These are phyloP conservation scores for Naegleria fowleri DNA, from an alignment of 208 protist species.

Conservation along the genomic window DNA sequence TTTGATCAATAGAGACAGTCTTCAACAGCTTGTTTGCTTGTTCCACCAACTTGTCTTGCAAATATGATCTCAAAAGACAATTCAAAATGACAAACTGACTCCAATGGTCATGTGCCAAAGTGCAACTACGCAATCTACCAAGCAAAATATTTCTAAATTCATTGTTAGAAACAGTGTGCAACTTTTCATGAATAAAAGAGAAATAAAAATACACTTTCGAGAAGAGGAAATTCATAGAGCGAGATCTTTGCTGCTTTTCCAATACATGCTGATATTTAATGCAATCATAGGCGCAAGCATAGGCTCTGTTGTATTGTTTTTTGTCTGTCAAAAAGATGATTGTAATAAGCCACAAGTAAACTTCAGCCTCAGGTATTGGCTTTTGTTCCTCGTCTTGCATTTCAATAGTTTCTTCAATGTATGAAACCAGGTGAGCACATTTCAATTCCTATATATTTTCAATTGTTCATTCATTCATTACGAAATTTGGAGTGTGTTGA, in stretches of 20 bases:
- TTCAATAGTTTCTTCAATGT: background rate
- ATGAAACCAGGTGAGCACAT: background rate
- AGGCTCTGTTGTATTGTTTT: constrained; percentile 35
- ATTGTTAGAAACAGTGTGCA: constrained; percentile 21
- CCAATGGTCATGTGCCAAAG: constrained; percentile 53
- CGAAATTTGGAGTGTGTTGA: too few species aligned
- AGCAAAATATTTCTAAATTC: constrained; percentile 50
- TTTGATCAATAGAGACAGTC: constrained; percentile 45
- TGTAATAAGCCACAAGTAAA: constrained; percentile 47
- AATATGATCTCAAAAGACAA: constrained; percentile 64
- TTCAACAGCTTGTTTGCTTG: constrained; percentile 66
- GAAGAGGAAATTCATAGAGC: constrained; percentile 51
- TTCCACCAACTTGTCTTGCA: constrained; percentile 60
- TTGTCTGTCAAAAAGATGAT: constrained; percentile 46
- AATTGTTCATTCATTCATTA: too few species aligned
- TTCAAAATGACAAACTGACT: constrained; percentile 62
- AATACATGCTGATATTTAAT: constrained; percentile 3
- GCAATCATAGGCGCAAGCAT: constrained; percentile 22
- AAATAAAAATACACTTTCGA: constrained; percentile 57
- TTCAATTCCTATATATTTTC: background rate
- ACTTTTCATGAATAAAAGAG: constrained; percentile 41
- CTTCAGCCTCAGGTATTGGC: constrained; percentile 41
- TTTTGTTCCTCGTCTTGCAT: constrained; percentile 2
- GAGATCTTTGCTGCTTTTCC: constrained; percentile 38
- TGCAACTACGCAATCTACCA: constrained; percentile 50